Evolutionary conservation across 352 stramenopile species (phyloP).

Genomic region (Pythium chondricola): DNA sequence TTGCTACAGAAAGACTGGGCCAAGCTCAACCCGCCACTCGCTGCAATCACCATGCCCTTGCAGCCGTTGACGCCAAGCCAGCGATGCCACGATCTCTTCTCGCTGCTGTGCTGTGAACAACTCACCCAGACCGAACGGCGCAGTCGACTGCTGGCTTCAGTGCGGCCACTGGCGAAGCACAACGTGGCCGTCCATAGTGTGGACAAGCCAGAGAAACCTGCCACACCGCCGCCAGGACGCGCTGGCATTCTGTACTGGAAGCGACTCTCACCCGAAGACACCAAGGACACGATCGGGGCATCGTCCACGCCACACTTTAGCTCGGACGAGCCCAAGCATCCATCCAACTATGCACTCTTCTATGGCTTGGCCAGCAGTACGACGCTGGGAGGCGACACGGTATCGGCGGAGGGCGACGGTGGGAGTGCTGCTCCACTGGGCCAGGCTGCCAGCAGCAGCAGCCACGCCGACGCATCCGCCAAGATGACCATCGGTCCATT

Average conservation of each 20-base stretch:
- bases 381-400: not conserved
- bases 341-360: constrained; percentile 49
- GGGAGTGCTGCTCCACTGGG: not conserved
- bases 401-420: not conserved
- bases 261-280: constrained; percentile 55
- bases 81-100: constrained; percentile 47
- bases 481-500: constrained; percentile 80
- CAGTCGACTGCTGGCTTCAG: constrained; percentile 48
- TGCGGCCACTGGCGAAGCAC: constrained; percentile 45
- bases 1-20: constrained; percentile 47
- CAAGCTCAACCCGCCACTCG: constrained; percentile 46
- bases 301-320: constrained; percentile 38
- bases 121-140: constrained; percentile 52
- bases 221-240: constrained; percentile 2
- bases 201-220: not conserved
- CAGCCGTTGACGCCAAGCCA: not conserved
- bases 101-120: constrained; percentile 58
- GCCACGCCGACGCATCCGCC: not conserved
- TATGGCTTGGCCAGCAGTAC: not conserved
- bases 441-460: not conserved
- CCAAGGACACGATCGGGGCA: constrained; percentile 51
- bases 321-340: constrained; percentile 44
- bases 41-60: constrained; percentile 29
- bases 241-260: constrained; percentile 57
- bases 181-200: constrained; percentile 13